Base-by-base conservation (phyloP, 2,329 filamentous ascomycete species). In the Claviceps maximensis region DNA sequence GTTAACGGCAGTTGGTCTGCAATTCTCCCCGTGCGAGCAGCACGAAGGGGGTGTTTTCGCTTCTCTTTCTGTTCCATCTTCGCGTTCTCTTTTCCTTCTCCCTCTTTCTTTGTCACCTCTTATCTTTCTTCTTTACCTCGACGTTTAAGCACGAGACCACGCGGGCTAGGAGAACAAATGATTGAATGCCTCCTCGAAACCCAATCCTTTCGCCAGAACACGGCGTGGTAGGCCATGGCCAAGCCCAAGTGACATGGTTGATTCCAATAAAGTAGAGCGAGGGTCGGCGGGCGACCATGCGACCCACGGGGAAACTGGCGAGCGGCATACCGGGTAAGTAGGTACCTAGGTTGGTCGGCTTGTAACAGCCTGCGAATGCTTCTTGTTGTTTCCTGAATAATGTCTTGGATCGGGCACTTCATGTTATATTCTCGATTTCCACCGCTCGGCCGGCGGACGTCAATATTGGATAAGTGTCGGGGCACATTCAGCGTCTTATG, bases 1-100 rank as follows among this genome's bases (percentile, higher is more conserved):
- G 41, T 45, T 51, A 47, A 46, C 23, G 41, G 50, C 50, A 51
- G 50, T 46, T 51, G 4, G 19, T 15, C 10, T 36, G 46, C 46
- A 33, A 12, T 15, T 23, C 29, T 49, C 9, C 19, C 9, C 17
- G 13, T 17, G 6, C n/a, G 36, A n/a, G 36, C 21, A 38, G 47
- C 13, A 7, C 2, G n/a, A 15, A 21, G 25, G 44, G 23, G 19
- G 42, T 27, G 23, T 27, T 46, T 17, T 27, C n/a, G n/a, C n/a
- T 12, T 17, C 4, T 29, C 10, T 29, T n/a, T 19, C 21, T n/a
- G 17, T 17, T 27, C n/a, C n/a, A n/a, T 41, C 21, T 13, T 33
- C 29, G 33, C 12, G 38, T 15, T 27, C 41, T 49, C 17, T 40
- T 21, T 41, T 41, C n/a, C 21, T 21, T 13, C 9, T 41, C n/a